Conservation (phyloP, 208 protist genomes). For the Acanthamoeba royreba region DNA sequence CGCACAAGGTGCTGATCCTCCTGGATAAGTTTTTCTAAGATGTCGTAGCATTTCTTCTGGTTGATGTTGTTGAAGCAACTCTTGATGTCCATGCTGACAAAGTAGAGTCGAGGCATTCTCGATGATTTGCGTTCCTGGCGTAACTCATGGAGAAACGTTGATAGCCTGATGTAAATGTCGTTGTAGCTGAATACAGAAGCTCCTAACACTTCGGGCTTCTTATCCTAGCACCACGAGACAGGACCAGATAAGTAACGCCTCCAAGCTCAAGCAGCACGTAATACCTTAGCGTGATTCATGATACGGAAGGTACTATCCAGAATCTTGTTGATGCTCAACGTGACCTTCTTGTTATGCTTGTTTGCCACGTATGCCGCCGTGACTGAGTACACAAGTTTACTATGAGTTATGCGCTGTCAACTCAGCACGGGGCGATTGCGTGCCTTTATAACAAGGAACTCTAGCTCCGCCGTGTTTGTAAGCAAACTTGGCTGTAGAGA, state of each 20-base stretch:
- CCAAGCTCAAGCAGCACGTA: too few species aligned
- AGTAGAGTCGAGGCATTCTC: conserved; percentile 7
- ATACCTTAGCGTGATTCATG: neutral
- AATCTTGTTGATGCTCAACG: conserved; percentile 42
- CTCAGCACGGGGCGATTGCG: too few species aligned
- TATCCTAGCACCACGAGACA: neutral
- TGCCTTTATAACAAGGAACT: too few species aligned
- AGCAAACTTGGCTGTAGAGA: too few species aligned
- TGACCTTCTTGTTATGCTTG: neutral
- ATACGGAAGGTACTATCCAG: neutral
- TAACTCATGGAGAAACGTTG: neutral
- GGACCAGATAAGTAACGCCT: neutral
- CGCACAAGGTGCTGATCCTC: conserved; percentile 21
- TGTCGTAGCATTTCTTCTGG: neutral
- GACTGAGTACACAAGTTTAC: neutral
- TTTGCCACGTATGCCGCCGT: neutral
- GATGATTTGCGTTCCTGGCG: neutral
- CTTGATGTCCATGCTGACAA: conserved; percentile 48
- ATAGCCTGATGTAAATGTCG: conserved; percentile 15
- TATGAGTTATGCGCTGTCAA: too few species aligned
- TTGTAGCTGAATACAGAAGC: conserved; percentile 51
- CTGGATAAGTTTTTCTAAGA: too few species aligned
- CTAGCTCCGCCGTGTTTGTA: too few species aligned
- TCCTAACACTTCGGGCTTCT: neutral
- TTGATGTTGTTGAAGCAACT: conserved; percentile 41